phyloP scores from a whole-genome alignment of 768 basidiomycete genomes.

The Panaeolus papilionaceus region DNA sequence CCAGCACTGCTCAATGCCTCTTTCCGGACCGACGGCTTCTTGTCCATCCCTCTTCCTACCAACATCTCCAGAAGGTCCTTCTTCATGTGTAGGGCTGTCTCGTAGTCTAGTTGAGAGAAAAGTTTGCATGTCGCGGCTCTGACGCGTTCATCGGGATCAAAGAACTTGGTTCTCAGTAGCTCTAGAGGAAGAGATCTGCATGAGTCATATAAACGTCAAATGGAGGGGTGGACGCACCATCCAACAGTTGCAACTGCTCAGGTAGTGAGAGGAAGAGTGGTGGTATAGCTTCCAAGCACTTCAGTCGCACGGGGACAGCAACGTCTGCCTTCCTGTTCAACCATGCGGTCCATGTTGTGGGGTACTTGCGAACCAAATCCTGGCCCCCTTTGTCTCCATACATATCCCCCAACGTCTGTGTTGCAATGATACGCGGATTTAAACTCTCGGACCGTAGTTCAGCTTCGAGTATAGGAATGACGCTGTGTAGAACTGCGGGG shows the following conservation, averaged over 20 bases:
- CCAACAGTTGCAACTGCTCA: slow-evolving; percentile 71
- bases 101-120: slow-evolving; percentile 88
- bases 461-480: slow-evolving; percentile 92
- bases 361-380: slow-evolving; percentile 83
- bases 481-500: slow-evolving; percentile 84
- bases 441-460: slow-evolving; percentile 82
- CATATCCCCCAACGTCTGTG: slow-evolving; percentile 89
- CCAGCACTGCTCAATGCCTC: slow-evolving; percentile 84
- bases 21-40: slow-evolving; percentile 76
- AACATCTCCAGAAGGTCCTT: slow-evolving; percentile 65
- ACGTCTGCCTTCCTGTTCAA: slow-evolving; percentile 81
- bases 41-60: slow-evolving; percentile 79
- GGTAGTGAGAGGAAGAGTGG: slow-evolving; percentile 68
- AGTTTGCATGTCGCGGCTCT: slow-evolving; percentile 84
- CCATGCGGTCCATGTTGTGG: slow-evolving; percentile 88
- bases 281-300: slow-evolving; percentile 75
- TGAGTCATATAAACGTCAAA: neutral
- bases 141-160: slow-evolving; percentile 92
- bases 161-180: slow-evolving; percentile 65
- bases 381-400: slow-evolving; percentile 76
- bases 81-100: slow-evolving; percentile 83
- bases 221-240: slow-evolving; percentile 56
- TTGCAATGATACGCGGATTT: slow-evolving; percentile 78
- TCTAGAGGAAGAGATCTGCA: slow-evolving; percentile 40
- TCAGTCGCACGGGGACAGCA: slow-evolving; percentile 68